phyloP scores from a whole-genome alignment of 179 eudicot species.

The Silene vulgaris region DNA sequence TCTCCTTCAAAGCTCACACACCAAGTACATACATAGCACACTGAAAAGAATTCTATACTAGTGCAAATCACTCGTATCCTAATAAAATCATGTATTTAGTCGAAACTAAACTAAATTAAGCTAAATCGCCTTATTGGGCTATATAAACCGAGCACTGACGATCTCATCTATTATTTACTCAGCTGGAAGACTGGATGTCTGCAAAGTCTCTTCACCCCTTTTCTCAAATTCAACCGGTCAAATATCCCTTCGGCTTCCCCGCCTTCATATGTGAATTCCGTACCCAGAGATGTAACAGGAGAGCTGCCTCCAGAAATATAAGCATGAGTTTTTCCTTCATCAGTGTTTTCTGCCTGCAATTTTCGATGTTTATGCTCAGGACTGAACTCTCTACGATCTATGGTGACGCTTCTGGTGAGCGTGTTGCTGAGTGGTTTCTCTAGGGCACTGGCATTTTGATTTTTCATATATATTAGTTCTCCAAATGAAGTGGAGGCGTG shows the following conservation, averaged over 20 bases:
- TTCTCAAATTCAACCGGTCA: constrained; percentile 42
- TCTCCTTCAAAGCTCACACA: neutral
- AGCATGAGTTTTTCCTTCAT: constrained; percentile 19
- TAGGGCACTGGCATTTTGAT: neutral
- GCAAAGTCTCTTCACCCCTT: constrained; percentile 57
- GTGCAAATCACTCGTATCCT: neutral
- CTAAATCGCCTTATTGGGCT: too few species aligned
- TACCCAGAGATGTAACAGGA: constrained; percentile 12
- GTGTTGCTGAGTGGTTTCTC: constrained; percentile 20
- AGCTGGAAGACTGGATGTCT: constrained; percentile 70
- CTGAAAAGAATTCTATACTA: neutral
- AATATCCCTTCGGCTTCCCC: constrained; percentile 42
- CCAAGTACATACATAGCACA: neutral
- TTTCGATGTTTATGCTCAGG: constrained; percentile 36
- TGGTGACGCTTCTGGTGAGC: constrained; percentile 33
- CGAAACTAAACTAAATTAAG: constrained; percentile 5
- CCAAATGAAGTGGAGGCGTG: constrained; percentile 23
- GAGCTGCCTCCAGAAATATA: constrained; percentile 23
- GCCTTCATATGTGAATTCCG: constrained; percentile 23
- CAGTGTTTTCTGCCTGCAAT: constrained; percentile 26
- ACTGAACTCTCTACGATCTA: constrained; percentile 39
- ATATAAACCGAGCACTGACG: too few species aligned
- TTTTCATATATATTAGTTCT: constrained; percentile 19
- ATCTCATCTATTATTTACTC: constrained; percentile 30
- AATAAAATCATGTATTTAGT: constrained; percentile 3